A percentile compares a stretch with the other conserved stretches of the same genome.
Conservation (phyloP, 2,329 filamentous ascomycete species). For the Colletotrichum abscissum region DNA sequence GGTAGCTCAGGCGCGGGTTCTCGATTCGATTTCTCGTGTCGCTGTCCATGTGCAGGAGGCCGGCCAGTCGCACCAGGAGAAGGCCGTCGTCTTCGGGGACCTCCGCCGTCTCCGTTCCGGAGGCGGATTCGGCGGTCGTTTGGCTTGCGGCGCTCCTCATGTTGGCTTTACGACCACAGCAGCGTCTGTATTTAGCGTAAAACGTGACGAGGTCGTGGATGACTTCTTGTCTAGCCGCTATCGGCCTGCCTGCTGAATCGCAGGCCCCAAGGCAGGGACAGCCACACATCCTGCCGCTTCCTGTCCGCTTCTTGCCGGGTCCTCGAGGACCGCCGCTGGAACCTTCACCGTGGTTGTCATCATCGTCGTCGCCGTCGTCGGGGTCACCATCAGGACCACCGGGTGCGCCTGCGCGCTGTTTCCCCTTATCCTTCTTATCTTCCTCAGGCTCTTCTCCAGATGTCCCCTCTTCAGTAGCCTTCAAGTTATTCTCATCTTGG, state of each 20-base stretch:
- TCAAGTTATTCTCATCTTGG: background rate
- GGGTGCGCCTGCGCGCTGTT: background rate
- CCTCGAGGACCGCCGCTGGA: background rate
- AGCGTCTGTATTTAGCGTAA: background rate
- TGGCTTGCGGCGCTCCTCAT: too few relatives aligned
- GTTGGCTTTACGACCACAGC: background rate
- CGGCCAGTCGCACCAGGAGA: background rate
- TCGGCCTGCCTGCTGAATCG: background rate
- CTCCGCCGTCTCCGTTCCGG: too few relatives aligned
- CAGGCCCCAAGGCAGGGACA: background rate
- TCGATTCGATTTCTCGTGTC: background rate
- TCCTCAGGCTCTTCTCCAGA: background rate
- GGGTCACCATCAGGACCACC: background rate
- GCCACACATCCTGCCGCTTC: background rate
- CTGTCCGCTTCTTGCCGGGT: background rate
- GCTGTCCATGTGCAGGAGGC: background rate
- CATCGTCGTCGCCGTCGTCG: background rate
- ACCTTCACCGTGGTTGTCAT: background rate
- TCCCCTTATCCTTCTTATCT: background rate
- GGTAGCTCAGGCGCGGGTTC: background rate
- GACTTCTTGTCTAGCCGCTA: background rate
- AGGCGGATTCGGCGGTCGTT: too few relatives aligned
- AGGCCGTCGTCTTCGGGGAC: background rate
- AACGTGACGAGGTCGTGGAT: background rate
- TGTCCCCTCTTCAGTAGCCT: background rate